Base-by-base conservation (phyloP, 345 rosid species). In the Acer saccharum region DNA sequence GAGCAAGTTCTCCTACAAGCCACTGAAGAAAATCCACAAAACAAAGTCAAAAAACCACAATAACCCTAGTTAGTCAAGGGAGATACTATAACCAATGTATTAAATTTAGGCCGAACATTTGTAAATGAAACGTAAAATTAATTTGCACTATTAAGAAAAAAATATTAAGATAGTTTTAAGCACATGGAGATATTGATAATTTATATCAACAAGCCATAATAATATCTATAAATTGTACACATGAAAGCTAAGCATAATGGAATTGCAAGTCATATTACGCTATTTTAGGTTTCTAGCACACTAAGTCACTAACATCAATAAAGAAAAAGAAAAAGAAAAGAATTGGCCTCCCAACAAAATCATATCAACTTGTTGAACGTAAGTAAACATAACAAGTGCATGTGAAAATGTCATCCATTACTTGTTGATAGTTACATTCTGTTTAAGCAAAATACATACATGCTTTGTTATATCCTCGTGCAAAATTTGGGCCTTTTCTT, bases 381-480 rank as follows among this genome's bases (percentile, higher is more conserved):
- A 35, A 35, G 39, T 35, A 35, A 4, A 35, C 39, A 4, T 5
- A 35, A 35, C 39, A 35, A 35, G 39, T 35, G 39, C 39, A 35
- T 2, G 35, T 32, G 35, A 32, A 32, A 35, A 6, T 4, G 39
- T 35, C 39, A 35, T 21, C 39, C 17, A 71, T 29, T 13, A 69
- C 43, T 79, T 46, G 48, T 57, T 29, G 17, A 73, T 35, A 12
- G 52, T 69, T 74, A 62, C 57, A 10, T 63, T 71, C 58, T 79
- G 62, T 48, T 8, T 65, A 65, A 61, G 44, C 32, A 25, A 66
- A 74, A 54, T 80, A 86, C 95, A 73, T 90, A 93, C 98, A 78
- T 93, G 92, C 73, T 90, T 95, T 62, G 90, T 93, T 80, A 88
- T 80, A 78, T 91, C 95, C 76, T 85, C 87, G 73, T 95, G 98